Percentiles rank a stretch among this genome's conserved stretches.
Conservation (phyloP, 2,329 filamentous ascomycete genomes). For the Ascochyta pisi region DNA sequence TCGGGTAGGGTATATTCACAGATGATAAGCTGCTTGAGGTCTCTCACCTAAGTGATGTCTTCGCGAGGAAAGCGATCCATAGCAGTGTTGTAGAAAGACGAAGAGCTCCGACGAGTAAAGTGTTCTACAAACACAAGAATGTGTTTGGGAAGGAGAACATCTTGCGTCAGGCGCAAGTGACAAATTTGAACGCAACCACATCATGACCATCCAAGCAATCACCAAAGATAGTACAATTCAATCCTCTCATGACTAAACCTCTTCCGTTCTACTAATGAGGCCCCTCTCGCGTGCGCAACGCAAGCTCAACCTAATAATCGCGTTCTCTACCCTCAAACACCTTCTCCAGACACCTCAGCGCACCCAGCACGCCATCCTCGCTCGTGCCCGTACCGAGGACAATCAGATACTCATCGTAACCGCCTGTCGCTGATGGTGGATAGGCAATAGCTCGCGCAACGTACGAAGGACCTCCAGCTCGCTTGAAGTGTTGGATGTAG, state of each 20-base stretch:
- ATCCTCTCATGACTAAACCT: too few relatives aligned
- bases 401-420: not conserved
- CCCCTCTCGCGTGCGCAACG: too few relatives aligned
- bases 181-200: too few relatives aligned
- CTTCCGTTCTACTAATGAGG: too few relatives aligned
- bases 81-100: not conserved
- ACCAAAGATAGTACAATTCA: too few relatives aligned
- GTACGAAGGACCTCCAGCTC: not conserved
- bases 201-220: too few relatives aligned
- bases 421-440: not conserved
- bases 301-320: too few relatives aligned
- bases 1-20: not conserved
- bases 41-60: not conserved
- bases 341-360: too few relatives aligned
- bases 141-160: too few relatives aligned
- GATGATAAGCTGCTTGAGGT: not conserved
- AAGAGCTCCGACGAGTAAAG: not conserved
- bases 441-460: not conserved
- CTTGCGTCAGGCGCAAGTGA: too few relatives aligned
- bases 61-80: not conserved
- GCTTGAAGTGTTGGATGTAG: not conserved
- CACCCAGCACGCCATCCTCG: not conserved
- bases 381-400: not conserved
- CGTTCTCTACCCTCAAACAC: too few relatives aligned
- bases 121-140: too few relatives aligned